Conservation (phyloP, 2,329 filamentous ascomycete genomes). For the Fusarium papillatum region DNA sequence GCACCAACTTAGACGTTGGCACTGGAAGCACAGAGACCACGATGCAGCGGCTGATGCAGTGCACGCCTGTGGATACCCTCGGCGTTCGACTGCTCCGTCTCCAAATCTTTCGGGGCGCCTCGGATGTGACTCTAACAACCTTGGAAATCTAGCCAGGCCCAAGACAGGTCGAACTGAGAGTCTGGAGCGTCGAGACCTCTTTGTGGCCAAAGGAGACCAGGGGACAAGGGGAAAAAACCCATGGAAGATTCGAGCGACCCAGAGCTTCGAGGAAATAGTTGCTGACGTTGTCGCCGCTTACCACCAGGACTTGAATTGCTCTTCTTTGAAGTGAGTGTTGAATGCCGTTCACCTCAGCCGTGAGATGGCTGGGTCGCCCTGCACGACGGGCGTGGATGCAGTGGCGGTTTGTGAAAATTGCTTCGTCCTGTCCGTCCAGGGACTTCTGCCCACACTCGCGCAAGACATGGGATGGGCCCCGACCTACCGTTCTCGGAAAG, state of each 20-base stretch:
- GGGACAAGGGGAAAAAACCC: background rate
- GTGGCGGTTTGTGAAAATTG: slow-evolving; percentile 20
- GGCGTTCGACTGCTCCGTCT: slow-evolving; percentile 18
- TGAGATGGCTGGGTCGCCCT: background rate
- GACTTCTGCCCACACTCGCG: slow-evolving; percentile 9
- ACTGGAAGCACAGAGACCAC: slow-evolving; percentile 25
- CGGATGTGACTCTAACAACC: slow-evolving; percentile 8
- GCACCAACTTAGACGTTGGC: slow-evolving; percentile 25
- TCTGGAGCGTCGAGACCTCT: background rate
- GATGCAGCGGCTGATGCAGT: slow-evolving; percentile 33
- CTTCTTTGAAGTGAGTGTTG: background rate
- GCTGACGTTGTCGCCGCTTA: background rate
- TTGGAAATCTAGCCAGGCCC: slow-evolving; percentile 2
- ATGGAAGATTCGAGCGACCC: background rate
- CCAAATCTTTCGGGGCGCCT: slow-evolving; percentile 17
- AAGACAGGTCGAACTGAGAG: background rate
- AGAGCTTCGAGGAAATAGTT: background rate
- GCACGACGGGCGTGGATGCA: slow-evolving; percentile 23
- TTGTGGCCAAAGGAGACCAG: background rate
- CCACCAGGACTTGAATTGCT: background rate
- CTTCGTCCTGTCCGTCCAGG: slow-evolving; percentile 4
- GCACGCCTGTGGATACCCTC: slow-evolving; percentile 33
- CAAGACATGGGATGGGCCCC: slow-evolving; percentile 11
- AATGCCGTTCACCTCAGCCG: background rate
- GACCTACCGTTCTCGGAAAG: slow-evolving; percentile 16